phyloP scores from a whole-genome alignment of 140 eudicot species.

The Flaveria floridana region DNA sequence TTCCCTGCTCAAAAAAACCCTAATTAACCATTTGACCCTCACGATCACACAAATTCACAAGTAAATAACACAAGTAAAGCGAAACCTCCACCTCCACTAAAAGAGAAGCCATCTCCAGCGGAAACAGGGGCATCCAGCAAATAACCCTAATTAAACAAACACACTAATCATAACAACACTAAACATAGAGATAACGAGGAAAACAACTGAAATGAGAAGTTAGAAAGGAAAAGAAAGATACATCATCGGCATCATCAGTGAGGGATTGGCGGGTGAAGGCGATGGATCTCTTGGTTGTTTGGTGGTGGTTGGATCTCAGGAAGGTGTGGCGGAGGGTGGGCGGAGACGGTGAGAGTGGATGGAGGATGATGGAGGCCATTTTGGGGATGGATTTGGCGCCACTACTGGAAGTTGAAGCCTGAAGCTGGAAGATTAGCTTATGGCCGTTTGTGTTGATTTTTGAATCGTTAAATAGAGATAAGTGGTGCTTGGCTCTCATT shows the following conservation, averaged over 20 bases:
- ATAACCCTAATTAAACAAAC: slow-evolving; percentile 47
- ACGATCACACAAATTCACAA: neutral
- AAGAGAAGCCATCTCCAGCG: slow-evolving; percentile 92
- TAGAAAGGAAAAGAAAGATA: neutral
- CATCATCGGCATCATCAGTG: slow-evolving; percentile 50
- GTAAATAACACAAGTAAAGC: neutral
- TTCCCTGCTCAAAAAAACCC: slow-evolving; percentile 54
- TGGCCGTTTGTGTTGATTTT: slow-evolving; percentile 28
- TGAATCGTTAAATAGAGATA: slow-evolving; percentile 41
- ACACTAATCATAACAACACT: neutral
- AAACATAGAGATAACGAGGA: neutral
- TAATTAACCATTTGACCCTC: no score
- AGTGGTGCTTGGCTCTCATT: slow-evolving; percentile 54
- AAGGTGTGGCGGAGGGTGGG: slow-evolving; percentile 20
- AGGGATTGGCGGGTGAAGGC: slow-evolving; percentile 46
- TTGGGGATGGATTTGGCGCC: slow-evolving; percentile 42
- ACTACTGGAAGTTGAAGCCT: slow-evolving; percentile 19
- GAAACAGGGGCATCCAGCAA: slow-evolving; percentile 83
- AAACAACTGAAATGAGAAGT: neutral
- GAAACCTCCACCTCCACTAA: slow-evolving; percentile 97
- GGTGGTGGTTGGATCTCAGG: slow-evolving; percentile 30
- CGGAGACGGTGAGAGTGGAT: slow-evolving; percentile 26
- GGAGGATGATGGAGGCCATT: slow-evolving; percentile 45
- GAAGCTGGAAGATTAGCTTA: slow-evolving; percentile 13
- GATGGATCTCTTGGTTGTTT: slow-evolving; percentile 22